A percentile compares a stretch with the other conserved stretches of the same genome.
These are phyloP conservation scores for Filobasidium wieringae DNA, from an alignment of 768 basidiomycete genomes.

Conservation along the genomic window DNA sequence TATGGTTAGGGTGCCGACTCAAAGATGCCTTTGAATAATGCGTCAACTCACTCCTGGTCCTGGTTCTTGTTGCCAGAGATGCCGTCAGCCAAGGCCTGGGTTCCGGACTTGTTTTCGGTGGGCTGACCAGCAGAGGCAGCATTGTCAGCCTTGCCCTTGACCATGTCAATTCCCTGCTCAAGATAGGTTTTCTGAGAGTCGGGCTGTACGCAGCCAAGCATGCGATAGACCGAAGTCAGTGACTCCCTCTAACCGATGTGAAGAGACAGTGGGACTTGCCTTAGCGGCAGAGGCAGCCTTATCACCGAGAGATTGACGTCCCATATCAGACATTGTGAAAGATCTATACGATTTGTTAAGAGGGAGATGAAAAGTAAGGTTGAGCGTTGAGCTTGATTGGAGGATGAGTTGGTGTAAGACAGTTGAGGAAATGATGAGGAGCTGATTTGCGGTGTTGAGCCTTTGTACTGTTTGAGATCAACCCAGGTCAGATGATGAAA, in stretches of 20 bases:
- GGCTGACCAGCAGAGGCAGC: constrained; percentile 33
- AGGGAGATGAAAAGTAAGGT: constrained; percentile 9
- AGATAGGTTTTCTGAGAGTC: constrained; percentile 33
- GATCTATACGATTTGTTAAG: constrained; percentile 18
- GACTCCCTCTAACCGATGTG: no score
- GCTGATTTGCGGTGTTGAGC: no score
- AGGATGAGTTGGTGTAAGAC: no score
- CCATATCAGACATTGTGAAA: constrained; percentile 37
- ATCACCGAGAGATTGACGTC: constrained; percentile 35
- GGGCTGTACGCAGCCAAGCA: no score
- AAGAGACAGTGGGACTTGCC: no score
- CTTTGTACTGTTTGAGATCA: no score
- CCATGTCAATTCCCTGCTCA: constrained; percentile 28
- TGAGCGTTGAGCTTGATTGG: background rate
- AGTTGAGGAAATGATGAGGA: no score
- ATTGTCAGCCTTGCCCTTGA: constrained; percentile 17
- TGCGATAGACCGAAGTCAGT: no score
- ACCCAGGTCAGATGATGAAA: no score
- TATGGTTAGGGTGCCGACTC: background rate
- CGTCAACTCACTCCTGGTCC: constrained; percentile 16
- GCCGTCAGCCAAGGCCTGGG: constrained; percentile 23
- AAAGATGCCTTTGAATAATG: background rate
- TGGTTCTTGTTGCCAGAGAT: constrained; percentile 34
- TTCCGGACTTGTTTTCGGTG: constrained; percentile 20
- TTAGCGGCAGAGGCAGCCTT: constrained; percentile 35